phyloP scores from a whole-genome alignment of 2,329 filamentous ascomycete species.

The Drechslera avenae region DNA sequence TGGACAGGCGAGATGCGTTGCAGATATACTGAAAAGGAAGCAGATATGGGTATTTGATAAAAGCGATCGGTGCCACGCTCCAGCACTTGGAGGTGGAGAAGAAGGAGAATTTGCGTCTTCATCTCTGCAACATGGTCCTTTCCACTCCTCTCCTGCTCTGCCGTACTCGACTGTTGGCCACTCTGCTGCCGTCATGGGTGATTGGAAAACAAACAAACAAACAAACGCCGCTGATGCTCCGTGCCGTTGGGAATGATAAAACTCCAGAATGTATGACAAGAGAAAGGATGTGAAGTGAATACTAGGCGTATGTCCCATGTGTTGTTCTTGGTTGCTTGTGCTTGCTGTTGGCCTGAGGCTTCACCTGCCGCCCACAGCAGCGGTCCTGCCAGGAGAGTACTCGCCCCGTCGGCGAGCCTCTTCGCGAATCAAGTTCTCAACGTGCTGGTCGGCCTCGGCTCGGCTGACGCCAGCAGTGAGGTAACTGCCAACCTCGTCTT shows the following conservation, averaged over 20 bases:
- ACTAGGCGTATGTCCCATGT: neutral
- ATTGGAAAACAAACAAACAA: too few relatives aligned
- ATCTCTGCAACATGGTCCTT: conserved; percentile 16
- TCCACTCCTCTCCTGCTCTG: conserved; percentile 3
- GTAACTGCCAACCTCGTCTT: conserved; percentile 50
- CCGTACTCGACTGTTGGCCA: conserved; percentile 6
- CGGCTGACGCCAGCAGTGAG: conserved; percentile 52
- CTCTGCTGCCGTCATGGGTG: conserved; percentile 25
- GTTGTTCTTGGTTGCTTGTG: conserved; percentile 5
- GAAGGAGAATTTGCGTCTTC: conserved; percentile 23
- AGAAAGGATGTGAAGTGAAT: neutral
- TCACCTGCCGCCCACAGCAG: conserved; percentile 42
- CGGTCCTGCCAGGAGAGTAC: conserved; percentile 36
- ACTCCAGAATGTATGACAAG: conserved; percentile 16
- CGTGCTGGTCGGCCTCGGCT: conserved; percentile 47
- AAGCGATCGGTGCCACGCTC: conserved; percentile 41
- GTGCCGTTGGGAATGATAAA: conserved; percentile 15
- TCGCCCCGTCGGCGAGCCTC: conserved; percentile 50
- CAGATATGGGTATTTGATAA: conserved; percentile 23
- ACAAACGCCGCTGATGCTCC: conserved; percentile 45
- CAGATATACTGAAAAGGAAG: conserved; percentile 12
- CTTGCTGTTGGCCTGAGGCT: conserved; percentile 24
- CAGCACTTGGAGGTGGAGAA: conserved; percentile 45
- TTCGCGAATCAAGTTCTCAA: conserved; percentile 55
- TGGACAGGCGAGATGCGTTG: conserved; percentile 32